A percentile compares a stretch with the other conserved stretches of the same genome.
These are phyloP conservation scores for Chenopodium quinoa DNA, from an alignment of 148 eudicot species.

Conservation along the genomic window DNA sequence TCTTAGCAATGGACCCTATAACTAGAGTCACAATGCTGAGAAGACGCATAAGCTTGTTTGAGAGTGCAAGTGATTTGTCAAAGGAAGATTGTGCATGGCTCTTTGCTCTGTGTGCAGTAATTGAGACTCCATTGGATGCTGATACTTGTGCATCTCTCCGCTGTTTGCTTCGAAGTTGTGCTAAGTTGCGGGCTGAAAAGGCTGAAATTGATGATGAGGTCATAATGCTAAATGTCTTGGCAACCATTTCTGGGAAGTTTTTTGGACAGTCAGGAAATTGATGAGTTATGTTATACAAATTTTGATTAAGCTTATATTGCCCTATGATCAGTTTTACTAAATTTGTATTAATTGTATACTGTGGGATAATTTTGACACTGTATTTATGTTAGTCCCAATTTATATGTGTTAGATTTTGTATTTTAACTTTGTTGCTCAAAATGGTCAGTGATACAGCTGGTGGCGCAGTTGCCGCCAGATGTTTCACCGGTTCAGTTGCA, in stretches of 20 bases:
- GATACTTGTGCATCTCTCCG: constrained; percentile 78
- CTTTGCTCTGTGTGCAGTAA: constrained; percentile 70
- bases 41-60: constrained; percentile 47
- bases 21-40: constrained; percentile 56
- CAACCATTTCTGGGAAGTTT: constrained; percentile 61
- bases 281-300: not conserved
- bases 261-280: constrained; percentile 68
- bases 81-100: constrained; percentile 68
- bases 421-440: too few species aligned
- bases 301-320: too few species aligned
- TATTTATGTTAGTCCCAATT: too few species aligned
- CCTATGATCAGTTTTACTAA: too few species aligned
- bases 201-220: constrained; percentile 66
- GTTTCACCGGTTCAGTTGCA: too few species aligned
- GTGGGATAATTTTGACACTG: too few species aligned
- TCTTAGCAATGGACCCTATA: constrained; percentile 61
- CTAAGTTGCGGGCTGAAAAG: constrained; percentile 67
- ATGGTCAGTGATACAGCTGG: too few species aligned
- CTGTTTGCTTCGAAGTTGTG: constrained; percentile 69
- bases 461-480: too few species aligned
- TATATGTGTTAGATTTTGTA: too few species aligned
- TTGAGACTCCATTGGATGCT: constrained; percentile 79
- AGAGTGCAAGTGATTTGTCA: constrained; percentile 38
- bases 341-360: too few species aligned
- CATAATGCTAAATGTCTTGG: constrained; percentile 72